Percentiles rank a stretch among this genome's conserved stretches.
phyloP scores from a whole-genome alignment of 1,284 basidiomycete species.

The Sparassis latifolia region DNA sequence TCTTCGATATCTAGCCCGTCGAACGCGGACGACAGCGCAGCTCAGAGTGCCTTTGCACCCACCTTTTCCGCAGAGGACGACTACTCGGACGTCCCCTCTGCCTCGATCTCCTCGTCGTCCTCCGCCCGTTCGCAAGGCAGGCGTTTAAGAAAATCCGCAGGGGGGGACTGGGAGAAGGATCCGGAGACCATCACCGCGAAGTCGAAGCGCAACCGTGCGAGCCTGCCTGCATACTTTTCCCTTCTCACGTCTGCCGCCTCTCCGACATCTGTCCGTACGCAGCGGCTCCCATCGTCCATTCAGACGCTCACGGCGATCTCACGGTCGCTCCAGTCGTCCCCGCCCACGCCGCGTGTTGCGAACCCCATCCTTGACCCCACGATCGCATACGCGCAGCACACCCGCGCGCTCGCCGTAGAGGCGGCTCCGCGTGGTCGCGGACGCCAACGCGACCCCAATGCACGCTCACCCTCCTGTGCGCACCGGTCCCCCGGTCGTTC shows the following conservation, averaged over 20 bases:
- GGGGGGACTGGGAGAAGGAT: constrained; percentile 19
- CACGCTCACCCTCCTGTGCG: constrained; percentile 20
- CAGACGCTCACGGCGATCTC: constrained; percentile 39
- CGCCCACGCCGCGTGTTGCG: constrained; percentile 27
- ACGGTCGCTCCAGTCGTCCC: constrained; percentile 23
- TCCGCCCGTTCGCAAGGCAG: constrained; percentile 13
- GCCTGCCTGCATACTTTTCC: constrained; percentile 72
- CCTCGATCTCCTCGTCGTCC: constrained; percentile 23
- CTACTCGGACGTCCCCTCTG: constrained; percentile 32
- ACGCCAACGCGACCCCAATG: constrained; percentile 21
- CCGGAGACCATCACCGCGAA: constrained; percentile 34
- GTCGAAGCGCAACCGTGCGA: constrained; percentile 60
- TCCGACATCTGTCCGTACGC: constrained; percentile 22
- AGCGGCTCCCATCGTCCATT: constrained; percentile 38
- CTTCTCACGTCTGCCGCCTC: constrained; percentile 46
- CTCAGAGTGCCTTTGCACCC: constrained; percentile 36
- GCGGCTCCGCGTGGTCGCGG: constrained; percentile 21
- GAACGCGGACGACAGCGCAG: constrained; percentile 31
- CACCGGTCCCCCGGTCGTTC: constrained; percentile 24
- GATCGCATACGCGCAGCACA: constrained; percentile 20
- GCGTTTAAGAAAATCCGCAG: constrained; percentile 9
- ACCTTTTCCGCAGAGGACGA: constrained; percentile 39
- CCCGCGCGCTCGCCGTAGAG: constrained; percentile 11
- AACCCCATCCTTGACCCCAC: constrained; percentile 23
- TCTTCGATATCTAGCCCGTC: constrained; percentile 35